These are phyloP conservation scores for Colletotrichum cuscutae DNA, from an alignment of 2,329 filamentous ascomycete species.

Conservation along the genomic window DNA sequence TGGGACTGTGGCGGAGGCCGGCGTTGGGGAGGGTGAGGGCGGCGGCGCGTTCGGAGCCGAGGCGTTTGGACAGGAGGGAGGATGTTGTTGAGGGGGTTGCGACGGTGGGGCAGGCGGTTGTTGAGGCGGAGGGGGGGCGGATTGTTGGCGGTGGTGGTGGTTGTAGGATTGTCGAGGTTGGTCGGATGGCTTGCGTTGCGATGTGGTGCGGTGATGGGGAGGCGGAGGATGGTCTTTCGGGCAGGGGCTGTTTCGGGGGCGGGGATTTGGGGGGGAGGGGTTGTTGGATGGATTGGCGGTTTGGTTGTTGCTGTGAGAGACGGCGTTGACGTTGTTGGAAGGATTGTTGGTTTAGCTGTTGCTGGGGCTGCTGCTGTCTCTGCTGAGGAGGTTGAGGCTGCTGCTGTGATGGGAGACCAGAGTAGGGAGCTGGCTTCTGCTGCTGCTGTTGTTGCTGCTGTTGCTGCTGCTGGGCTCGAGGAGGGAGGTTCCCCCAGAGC, in stretches of 20 bases:
- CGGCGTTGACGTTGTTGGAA: constrained; percentile 34
- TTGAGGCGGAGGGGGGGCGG: constrained; percentile 20
- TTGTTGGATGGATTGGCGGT: constrained; percentile 35
- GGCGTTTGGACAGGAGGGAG: constrained; percentile 62
- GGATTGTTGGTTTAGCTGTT: constrained; percentile 35
- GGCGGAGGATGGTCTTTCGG: constrained; percentile 4
- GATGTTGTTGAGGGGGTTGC: constrained; percentile 45
- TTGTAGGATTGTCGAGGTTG: constrained; percentile 25
- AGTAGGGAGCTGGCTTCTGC: constrained; percentile 15
- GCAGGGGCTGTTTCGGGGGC: constrained; percentile 21
- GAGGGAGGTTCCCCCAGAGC: constrained; percentile 22
- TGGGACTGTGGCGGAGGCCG: constrained; percentile 36
- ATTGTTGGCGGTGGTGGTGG: constrained; percentile 19
- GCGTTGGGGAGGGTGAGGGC: constrained; percentile 51
- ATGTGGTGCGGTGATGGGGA: constrained; percentile 14
- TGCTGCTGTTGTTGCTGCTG: constrained; percentile 32
- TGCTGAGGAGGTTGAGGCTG: constrained; percentile 32
- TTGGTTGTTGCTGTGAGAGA: constrained; percentile 38
- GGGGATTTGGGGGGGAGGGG: constrained; percentile 34
- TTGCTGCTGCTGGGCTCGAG: constrained; percentile 10
- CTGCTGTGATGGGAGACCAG: constrained; percentile 37
- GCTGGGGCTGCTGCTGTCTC: constrained; percentile 24
- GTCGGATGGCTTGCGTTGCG: constrained; percentile 10
- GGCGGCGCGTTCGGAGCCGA: constrained; percentile 60
- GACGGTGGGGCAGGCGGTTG: constrained; percentile 7